phyloP scores from a whole-genome alignment of 192 early-diverging fungal genomes.

The Umbelopsis isabellina region DNA sequence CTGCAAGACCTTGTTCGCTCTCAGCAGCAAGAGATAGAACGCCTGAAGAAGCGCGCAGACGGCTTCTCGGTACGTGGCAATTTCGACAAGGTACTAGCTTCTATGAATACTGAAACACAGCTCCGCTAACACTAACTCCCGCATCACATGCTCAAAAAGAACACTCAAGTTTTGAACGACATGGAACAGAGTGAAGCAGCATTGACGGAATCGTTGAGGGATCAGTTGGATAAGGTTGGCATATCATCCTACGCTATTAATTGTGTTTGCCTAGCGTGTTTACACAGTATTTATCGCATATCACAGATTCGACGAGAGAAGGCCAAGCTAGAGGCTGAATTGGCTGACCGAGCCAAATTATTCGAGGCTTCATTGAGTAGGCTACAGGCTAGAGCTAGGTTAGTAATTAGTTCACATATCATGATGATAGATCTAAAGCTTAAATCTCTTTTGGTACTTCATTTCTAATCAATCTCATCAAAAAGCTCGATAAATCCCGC shows the following conservation, averaged over 20 bases:
- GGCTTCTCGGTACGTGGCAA: neutral
- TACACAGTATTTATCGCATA: neutral
- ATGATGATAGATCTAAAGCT: neutral
- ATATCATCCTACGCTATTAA: neutral
- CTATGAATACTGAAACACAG: neutral
- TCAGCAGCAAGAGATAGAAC: slow-evolving; percentile 9
- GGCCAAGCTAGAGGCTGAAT: slow-evolving; percentile 8
- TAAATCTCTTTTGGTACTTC: neutral
- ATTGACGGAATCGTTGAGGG: slow-evolving; percentile 14
- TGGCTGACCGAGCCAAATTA: slow-evolving; percentile 12
- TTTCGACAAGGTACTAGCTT: neutral
- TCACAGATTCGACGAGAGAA: slow-evolving; percentile 17
- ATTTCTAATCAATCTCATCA: too few species aligned
- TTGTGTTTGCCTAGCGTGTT: neutral
- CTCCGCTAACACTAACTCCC: slow-evolving; percentile 1
- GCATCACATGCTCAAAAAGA: neutral
- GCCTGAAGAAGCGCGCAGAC: slow-evolving; percentile 12
- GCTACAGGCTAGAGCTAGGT: slow-evolving; percentile 11
- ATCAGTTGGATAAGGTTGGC: slow-evolving; percentile 13
- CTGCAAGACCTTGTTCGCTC: slow-evolving; percentile 11
- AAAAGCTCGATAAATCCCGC: slow-evolving; percentile 10
- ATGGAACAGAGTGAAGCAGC: slow-evolving; percentile 14
- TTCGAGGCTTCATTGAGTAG: slow-evolving; percentile 4
- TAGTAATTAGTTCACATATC: neutral
- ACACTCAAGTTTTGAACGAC: slow-evolving; percentile 16